Evolutionary conservation across 306 rosid species (phyloP), one percentile per base, ranked within the genome.

Genomic region (Vachellia pachyceras): DNA sequence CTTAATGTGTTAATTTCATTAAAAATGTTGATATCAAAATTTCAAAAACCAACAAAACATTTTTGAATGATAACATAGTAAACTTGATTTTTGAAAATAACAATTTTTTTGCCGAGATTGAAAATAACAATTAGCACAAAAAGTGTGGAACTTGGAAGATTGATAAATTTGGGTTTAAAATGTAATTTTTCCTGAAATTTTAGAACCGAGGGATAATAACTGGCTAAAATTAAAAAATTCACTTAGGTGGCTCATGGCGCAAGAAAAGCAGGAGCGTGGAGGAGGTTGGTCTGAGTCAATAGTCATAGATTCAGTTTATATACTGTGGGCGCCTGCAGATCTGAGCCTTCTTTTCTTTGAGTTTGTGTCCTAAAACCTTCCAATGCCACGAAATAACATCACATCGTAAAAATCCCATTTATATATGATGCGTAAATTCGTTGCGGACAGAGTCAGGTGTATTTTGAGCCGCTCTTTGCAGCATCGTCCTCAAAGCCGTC

Each of bases 381-480:
- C 12, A 44, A 37, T 29, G 41, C 29, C 72, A 63, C 33, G 1
- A 35, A n/a, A n/a, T n/a, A n/a, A n/a, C n/a, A 23, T 46, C 67
- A n/a, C 72, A 74, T 55, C 76, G 14, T 44, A 66, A 15, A 29
- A 39, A 3, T 10, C 63, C 11, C 9, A 1, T 33, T 49, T 47
- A 44, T 73, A 61, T 7, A 20, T 67, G 35, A 95, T 91, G 97
- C 94, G 97, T 92, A 95, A 86, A 88, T 88, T 84, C 90, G 95
- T 83, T 11, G 83, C 87, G 52, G 88, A 81, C 73, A 44, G 79
- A 58, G 79, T 88, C 36, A 75, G 82, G 37, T 25, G 42, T 58
- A 70, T 90, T 68, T 78, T 88, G 77, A 80, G 18, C 82, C 88
- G 85, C 20, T 88, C 91, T 10, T 58, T 82, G 37, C 82, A 41